A percentile compares a stretch with the other conserved stretches of the same genome.
phyloP scores from a whole-genome alignment of 78 protist species.

The Protostelium mycophagum region DNA sequence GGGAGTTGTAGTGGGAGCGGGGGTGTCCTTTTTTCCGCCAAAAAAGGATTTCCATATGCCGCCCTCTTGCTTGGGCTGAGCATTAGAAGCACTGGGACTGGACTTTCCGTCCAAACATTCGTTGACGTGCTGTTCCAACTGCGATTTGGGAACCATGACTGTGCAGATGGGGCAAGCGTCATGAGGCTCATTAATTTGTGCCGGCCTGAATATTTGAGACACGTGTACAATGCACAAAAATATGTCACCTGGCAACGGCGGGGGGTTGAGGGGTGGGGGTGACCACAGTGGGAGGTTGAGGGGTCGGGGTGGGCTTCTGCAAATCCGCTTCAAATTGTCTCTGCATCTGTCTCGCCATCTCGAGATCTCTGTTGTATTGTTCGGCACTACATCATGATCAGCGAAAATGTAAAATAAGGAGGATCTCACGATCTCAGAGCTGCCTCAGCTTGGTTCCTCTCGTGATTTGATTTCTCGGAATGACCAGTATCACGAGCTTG shows the following conservation, averaged over 20 bases:
- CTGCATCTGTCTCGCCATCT: neutral
- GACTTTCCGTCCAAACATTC: neutral
- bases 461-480: neutral
- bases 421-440: neutral
- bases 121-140: neutral
- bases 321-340: neutral
- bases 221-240: neutral
- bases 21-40: neutral
- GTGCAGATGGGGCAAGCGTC: neutral
- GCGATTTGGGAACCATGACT: neutral
- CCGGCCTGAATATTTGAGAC: neutral
- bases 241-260: neutral
- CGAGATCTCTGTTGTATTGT: neutral
- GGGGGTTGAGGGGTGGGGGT: neutral
- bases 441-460: neutral
- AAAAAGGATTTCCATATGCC: neutral
- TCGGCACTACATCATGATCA: neutral
- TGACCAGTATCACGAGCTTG: neutral
- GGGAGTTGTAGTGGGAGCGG: neutral
- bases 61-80: neutral
- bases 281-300: neutral
- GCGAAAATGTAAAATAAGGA: neutral
- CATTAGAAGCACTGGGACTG: neutral
- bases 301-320: neutral
- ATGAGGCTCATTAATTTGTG: neutral